Conservation (phyloP, 805 yeast genomes). For the Lipomyces lipofer region DNA sequence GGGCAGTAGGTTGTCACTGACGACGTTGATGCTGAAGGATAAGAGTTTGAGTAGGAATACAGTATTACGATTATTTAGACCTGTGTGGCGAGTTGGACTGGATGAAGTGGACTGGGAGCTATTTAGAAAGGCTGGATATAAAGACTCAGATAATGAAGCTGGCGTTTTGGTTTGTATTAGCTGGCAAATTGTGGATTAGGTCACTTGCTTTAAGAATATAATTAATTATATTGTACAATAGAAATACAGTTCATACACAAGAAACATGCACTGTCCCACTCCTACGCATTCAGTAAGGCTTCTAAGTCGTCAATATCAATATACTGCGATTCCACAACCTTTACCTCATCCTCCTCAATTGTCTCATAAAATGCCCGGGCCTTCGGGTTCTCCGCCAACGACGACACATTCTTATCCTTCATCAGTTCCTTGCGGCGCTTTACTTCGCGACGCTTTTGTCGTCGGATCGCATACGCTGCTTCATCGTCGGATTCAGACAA, state of each 20-base stretch:
- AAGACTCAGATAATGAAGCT: neutral
- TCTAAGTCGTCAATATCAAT: slow-evolving; percentile 20
- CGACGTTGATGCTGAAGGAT: slow-evolving; percentile 7
- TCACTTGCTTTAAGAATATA: neutral
- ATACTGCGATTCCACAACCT: slow-evolving; percentile 11
- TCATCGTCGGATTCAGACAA: slow-evolving; percentile 74
- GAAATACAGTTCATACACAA: neutral
- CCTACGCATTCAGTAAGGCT: slow-evolving; percentile 12
- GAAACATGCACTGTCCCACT: too few relatives aligned
- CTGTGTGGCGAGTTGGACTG: slow-evolving; percentile 16
- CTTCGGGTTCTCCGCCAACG: slow-evolving; percentile 53
- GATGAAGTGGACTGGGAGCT: neutral
- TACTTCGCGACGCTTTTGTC: slow-evolving; percentile 40
- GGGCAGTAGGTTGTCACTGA: slow-evolving; percentile 1
- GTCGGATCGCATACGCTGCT: slow-evolving; percentile 48
- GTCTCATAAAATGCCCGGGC: slow-evolving; percentile 68
- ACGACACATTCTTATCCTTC: slow-evolving; percentile 42
- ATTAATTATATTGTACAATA: neutral
- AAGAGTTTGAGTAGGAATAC: slow-evolving; percentile 3
- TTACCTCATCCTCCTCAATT: slow-evolving; percentile 50
- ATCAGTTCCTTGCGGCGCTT: slow-evolving; percentile 52
- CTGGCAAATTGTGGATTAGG: slow-evolving; percentile 11
- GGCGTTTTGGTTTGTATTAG: slow-evolving; percentile 15
- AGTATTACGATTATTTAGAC: slow-evolving; percentile 15
- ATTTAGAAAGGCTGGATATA: slow-evolving; percentile 6